Percentiles rank a stretch among this genome's conserved stretches.
Conservation (phyloP, 768 basidiomycete species). For the Russula griseocarnosa region DNA sequence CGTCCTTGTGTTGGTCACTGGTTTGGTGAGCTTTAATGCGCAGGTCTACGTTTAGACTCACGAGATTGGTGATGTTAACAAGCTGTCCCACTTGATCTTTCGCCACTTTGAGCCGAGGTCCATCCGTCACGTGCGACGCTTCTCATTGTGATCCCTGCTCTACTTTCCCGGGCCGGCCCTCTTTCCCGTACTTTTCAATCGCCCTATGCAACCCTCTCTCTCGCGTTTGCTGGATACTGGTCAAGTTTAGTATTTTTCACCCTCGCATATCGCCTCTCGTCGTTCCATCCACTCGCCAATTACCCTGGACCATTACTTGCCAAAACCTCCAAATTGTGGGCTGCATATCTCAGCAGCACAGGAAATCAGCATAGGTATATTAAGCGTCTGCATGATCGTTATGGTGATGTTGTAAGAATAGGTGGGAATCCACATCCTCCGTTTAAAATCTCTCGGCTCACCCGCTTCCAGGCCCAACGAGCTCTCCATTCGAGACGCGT, state of each 20-base stretch:
- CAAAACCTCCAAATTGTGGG: constrained; percentile 42
- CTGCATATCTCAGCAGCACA: constrained; percentile 35
- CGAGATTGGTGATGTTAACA: neutral
- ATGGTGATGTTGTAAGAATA: constrained; percentile 39
- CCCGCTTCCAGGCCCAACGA: constrained; percentile 14
- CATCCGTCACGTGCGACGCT: neutral
- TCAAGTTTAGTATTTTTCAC: constrained; percentile 17
- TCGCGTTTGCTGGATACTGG: constrained; percentile 13
- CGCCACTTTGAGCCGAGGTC: constrained; percentile 12
- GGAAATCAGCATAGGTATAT: constrained; percentile 38
- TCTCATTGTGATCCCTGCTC: constrained; percentile 5
- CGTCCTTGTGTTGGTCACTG: neutral
- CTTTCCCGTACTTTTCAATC: neutral
- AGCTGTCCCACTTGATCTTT: constrained; percentile 13
- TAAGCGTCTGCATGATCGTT: constrained; percentile 34
- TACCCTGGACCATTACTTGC: constrained; percentile 48
- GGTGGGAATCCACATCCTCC: constrained; percentile 30
- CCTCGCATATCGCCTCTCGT: constrained; percentile 45
- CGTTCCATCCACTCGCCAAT: constrained; percentile 49
- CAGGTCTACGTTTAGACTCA: neutral
- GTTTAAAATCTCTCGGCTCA: neutral
- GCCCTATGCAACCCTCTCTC: neutral
- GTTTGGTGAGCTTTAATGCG: neutral
- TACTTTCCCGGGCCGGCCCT: constrained; percentile 14
- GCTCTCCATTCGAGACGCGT: constrained; percentile 16